Evolutionary conservation across 148 eudicot species (phyloP).

Genomic region (Persicaria maculosa): DNA sequence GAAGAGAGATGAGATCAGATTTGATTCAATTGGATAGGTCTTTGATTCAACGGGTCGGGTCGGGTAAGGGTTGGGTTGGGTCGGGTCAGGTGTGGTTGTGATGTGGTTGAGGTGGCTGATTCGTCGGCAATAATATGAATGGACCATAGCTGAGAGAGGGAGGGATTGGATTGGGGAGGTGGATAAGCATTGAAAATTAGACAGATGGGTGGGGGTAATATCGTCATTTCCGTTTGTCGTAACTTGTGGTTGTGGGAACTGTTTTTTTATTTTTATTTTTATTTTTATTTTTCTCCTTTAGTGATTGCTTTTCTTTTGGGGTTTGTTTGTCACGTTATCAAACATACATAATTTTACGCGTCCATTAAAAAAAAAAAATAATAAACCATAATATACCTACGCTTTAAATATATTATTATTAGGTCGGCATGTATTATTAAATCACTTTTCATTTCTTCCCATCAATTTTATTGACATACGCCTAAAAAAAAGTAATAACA

Average conservation of each 20-base stretch:
- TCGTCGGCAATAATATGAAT: not conserved
- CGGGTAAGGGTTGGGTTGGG: not conserved
- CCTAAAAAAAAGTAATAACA: no score
- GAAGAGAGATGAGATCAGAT: not conserved
- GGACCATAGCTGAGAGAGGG: slow-evolving; percentile 1
- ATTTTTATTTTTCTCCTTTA: not conserved
- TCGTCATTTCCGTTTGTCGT: slow-evolving; percentile 12
- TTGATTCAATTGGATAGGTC: not conserved
- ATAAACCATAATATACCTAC: not conserved
- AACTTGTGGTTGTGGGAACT: slow-evolving; percentile 13
- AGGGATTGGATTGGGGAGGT: not conserved
- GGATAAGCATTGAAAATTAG: slow-evolving; percentile 2
- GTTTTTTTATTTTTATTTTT: not conserved
- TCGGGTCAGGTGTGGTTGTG: not conserved
- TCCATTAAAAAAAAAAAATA: not conserved
- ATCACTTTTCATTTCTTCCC: not conserved
- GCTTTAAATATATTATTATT: not conserved
- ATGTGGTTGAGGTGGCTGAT: not conserved
- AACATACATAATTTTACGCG: not conserved
- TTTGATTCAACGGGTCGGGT: slow-evolving; percentile 6
- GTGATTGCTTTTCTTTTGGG: slow-evolving; percentile 5
- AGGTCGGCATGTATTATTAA: slow-evolving; percentile 9
- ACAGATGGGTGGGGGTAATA: slow-evolving; percentile 6
- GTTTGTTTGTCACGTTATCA: slow-evolving; percentile 12
- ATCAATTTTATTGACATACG: not conserved